phyloP scores from a whole-genome alignment of 352 stramenopile species.

The Elongisporangium senticosum region DNA sequence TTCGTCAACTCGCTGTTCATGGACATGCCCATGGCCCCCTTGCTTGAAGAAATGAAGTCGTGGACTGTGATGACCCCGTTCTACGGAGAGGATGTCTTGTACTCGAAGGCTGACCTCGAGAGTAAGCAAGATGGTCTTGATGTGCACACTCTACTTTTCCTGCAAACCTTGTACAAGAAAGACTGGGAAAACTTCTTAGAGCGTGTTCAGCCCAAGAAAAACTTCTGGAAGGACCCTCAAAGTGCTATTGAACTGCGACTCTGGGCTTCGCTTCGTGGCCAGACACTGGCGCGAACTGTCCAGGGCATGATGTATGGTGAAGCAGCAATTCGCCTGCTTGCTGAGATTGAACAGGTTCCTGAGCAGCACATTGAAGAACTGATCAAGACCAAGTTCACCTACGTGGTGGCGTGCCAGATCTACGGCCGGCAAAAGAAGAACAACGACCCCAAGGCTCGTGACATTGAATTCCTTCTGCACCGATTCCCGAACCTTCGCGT shows the following conservation, averaged over 20 bases:
- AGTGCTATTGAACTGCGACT: constrained; percentile 89
- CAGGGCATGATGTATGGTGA: constrained; percentile 99
- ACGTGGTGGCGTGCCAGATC: constrained; percentile 98
- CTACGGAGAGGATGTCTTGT: constrained; percentile 98
- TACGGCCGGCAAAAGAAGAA: constrained; percentile 98
- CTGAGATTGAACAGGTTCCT: constrained; percentile 91
- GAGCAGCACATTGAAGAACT: constrained; percentile 93
- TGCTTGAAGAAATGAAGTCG: constrained; percentile 97
- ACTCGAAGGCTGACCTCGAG: constrained; percentile 95
- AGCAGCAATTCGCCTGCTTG: constrained; percentile 95
- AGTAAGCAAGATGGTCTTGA: constrained; percentile 93
- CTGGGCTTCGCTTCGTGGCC: constrained; percentile 97
- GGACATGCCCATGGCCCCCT: constrained; percentile 96
- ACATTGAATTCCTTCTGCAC: constrained; percentile 98
- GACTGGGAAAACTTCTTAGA: constrained; percentile 99
- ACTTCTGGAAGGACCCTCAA: constrained; percentile 86
- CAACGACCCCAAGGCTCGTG: constrained; percentile 96
- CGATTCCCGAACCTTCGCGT: constrained; percentile 96
- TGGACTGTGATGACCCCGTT: constrained; percentile 99
- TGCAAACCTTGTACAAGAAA: constrained; percentile 97
- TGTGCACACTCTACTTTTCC: constrained; percentile 80
- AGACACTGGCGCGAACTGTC: constrained; percentile 96
- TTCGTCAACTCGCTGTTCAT: constrained; percentile 99
- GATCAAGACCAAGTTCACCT: constrained; percentile 98
- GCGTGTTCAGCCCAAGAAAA: constrained; percentile 92